phyloP scores from a whole-genome alignment of 1,284 basidiomycete genomes.

The Cryptococcus sp. region DNA sequence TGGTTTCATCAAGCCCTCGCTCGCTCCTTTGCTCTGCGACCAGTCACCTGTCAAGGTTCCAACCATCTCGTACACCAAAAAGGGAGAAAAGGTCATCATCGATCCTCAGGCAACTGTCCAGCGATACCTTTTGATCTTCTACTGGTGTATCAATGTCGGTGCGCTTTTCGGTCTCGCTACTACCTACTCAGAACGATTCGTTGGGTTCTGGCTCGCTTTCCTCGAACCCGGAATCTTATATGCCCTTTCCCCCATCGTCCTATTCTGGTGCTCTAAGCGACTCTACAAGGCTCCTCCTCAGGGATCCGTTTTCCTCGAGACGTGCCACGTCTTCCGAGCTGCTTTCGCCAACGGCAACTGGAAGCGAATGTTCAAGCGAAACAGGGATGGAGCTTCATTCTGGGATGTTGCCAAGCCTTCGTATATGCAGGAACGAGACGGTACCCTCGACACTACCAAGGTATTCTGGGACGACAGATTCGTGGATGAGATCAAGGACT shows the following conservation, averaged over 20 bases:
- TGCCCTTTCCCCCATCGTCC: slow-evolving; percentile 20
- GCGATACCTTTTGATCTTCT: slow-evolving; percentile 33
- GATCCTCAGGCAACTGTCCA: slow-evolving; percentile 41
- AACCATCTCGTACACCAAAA: slow-evolving; percentile 24
- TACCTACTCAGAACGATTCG: slow-evolving; percentile 35
- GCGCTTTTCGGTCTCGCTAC: slow-evolving; percentile 42
- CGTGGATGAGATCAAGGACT: slow-evolving; percentile 50
- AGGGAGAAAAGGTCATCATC: slow-evolving; percentile 44
- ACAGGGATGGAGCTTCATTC: slow-evolving; percentile 26
- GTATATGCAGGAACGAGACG: slow-evolving; percentile 30
- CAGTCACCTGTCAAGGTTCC: slow-evolving; percentile 40
- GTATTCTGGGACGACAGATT: slow-evolving; percentile 52
- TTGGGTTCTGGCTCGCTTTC: slow-evolving; percentile 50
- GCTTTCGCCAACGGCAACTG: slow-evolving; percentile 27
- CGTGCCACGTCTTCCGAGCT: slow-evolving; percentile 23
- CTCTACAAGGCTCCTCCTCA: slow-evolving; percentile 49
- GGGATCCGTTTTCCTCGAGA: slow-evolving; percentile 49
- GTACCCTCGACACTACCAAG: slow-evolving; percentile 29
- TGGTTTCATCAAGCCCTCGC: slow-evolving; percentile 46
- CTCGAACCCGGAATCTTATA: slow-evolving; percentile 52
- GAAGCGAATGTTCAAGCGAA: slow-evolving; percentile 21
- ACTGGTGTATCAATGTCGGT: slow-evolving; percentile 41
- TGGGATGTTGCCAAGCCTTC: slow-evolving; percentile 50
- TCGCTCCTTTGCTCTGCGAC: slow-evolving; percentile 46
- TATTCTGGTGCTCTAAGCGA: slow-evolving; percentile 42